Conservation (phyloP, 257 asterid species). For the Cordia subcordata region DNA sequence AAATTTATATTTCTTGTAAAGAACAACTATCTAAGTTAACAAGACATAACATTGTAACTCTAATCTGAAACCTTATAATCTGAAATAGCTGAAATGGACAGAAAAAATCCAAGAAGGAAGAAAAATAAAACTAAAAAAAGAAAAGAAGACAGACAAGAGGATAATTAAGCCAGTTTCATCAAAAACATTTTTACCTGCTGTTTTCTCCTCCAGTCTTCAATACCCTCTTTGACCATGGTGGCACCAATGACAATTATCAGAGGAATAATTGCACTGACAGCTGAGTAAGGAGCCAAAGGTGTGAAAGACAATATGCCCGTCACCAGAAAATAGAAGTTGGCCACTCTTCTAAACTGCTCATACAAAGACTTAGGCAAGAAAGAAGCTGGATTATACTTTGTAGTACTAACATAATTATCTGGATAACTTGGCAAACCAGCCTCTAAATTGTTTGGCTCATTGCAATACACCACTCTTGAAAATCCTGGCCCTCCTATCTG, state of each 20-base stretch:
- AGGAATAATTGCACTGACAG: slow-evolving; percentile 69
- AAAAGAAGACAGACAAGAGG: neutral
- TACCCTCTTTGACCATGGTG: slow-evolving; percentile 77
- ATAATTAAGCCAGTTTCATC: neutral
- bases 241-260: slow-evolving; percentile 64
- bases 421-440: slow-evolving; percentile 38
- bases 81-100: too few species aligned
- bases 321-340: slow-evolving; percentile 82
- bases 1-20: too few species aligned
- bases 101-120: too few species aligned
- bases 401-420: slow-evolving; percentile 63
- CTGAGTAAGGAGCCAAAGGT: slow-evolving; percentile 58
- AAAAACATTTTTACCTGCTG: slow-evolving; percentile 63
- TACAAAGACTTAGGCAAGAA: slow-evolving; percentile 84
- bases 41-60: too few species aligned
- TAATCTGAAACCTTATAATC: too few species aligned
- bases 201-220: slow-evolving; percentile 73
- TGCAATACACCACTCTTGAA: slow-evolving; percentile 77
- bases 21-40: too few species aligned
- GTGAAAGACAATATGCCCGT: slow-evolving; percentile 73
- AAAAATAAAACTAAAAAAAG: too few species aligned
- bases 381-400: slow-evolving; percentile 75
- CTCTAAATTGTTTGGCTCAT: slow-evolving; percentile 54
- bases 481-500: slow-evolving; percentile 88
- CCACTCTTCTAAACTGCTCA: slow-evolving; percentile 96